Conservation (phyloP, 148 eudicot genomes). For the Chenopodium berlandieri region DNA sequence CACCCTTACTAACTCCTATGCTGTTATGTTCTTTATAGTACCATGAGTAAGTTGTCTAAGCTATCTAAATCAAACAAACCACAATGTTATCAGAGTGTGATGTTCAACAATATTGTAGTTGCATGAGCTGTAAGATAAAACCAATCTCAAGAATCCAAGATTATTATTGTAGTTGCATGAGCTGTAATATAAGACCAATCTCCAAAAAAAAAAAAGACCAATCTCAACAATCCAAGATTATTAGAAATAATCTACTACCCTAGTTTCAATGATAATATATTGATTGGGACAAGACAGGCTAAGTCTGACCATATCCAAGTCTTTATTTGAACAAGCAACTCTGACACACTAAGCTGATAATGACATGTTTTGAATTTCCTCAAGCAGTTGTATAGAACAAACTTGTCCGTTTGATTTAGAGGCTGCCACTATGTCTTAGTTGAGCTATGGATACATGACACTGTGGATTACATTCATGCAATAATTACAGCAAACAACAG, state of each 20-base stretch:
- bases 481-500: not conserved
- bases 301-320: conserved; percentile 4
- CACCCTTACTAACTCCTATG: not conserved
- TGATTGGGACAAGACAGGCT: not conserved
- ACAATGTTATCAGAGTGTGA: not conserved
- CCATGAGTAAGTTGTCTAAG: not conserved
- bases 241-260: not conserved
- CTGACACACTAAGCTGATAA: not conserved
- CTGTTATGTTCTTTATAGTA: not conserved
- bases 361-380: not conserved
- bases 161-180: not conserved
- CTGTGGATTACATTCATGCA: not conserved
- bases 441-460: not conserved
- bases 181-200: not conserved
- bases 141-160: not conserved
- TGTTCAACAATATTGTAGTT: too few species aligned
- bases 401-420: not conserved
- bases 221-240: not conserved
- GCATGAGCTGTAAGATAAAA: not conserved
- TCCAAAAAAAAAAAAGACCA: too few species aligned
- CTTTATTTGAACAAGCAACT: conserved; percentile 2
- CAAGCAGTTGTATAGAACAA: conserved; percentile 1
- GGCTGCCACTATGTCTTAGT: conserved; percentile 10
- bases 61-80: not conserved
- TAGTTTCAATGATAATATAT: not conserved